A percentile compares a stretch with the other conserved stretches of the same genome.
Conservation (phyloP, 306 rosid genomes). For the Prunus salicina region DNA sequence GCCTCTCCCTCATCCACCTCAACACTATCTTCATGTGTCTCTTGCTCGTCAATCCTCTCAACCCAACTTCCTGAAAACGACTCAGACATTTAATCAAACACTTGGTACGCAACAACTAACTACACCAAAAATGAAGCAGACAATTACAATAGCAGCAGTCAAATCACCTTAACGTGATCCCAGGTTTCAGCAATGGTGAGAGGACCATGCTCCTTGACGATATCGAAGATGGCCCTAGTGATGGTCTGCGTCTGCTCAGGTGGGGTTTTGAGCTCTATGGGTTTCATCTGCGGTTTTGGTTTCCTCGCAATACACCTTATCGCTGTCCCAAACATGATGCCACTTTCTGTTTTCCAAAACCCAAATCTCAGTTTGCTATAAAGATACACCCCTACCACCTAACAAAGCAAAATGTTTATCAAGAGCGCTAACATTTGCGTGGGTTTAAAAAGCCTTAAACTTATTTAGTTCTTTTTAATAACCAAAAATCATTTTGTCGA, state of each 20-base stretch:
- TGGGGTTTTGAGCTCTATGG: conserved; percentile 56
- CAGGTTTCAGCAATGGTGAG: conserved; percentile 75
- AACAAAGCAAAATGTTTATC: too few species aligned
- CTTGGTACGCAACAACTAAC: not conserved
- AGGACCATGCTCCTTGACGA: conserved; percentile 87
- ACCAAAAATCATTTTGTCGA: not conserved
- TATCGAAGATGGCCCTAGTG: conserved; percentile 61
- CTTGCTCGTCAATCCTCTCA: conserved; percentile 78
- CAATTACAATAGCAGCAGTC: not conserved
- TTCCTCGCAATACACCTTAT: conserved; percentile 59
- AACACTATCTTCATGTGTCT: conserved; percentile 79
- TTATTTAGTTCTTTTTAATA: not conserved
- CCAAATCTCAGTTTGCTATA: not conserved
- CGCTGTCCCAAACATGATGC: conserved; percentile 56
- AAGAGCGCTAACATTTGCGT: too few species aligned
- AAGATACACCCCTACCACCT: not conserved
- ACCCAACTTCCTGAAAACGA: conserved; percentile 61
- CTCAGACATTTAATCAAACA: not conserved
- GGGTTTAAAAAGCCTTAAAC: too few species aligned
- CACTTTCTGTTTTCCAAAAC: not conserved
- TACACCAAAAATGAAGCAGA: not conserved
- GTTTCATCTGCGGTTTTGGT: conserved; percentile 69
- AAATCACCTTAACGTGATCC: conserved; percentile 70
- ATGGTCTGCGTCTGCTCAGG: conserved; percentile 83
- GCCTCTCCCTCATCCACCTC: conserved; percentile 96